A percentile compares a stretch with the other conserved stretches of the same genome.
These are phyloP conservation scores for Coniochaeta pulveracea DNA, from an alignment of 2,329 filamentous ascomycete genomes.

Conservation along the genomic window DNA sequence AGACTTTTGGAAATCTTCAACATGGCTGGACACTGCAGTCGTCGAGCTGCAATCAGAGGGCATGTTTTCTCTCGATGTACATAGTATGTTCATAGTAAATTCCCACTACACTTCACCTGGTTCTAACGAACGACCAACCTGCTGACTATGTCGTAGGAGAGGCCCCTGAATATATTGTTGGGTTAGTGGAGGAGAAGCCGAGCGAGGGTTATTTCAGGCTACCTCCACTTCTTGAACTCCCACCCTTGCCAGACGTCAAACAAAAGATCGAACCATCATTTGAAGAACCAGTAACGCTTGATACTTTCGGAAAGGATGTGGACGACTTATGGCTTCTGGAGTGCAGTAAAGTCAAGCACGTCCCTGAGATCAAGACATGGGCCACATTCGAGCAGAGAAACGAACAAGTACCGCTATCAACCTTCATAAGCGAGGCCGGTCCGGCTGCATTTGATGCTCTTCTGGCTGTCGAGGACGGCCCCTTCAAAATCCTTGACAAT, in stretches of 20 bases:
- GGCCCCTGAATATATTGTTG: neutral
- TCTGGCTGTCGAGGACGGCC: slow-evolving; percentile 29
- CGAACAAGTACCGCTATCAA: slow-evolving; percentile 23
- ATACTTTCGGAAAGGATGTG: slow-evolving; percentile 7
- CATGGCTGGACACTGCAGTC: slow-evolving; percentile 26
- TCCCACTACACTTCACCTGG: too few relatives aligned
- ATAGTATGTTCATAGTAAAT: too few relatives aligned
- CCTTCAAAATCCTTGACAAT: slow-evolving; percentile 23
- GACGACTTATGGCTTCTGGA: slow-evolving; percentile 38
- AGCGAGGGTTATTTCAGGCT: slow-evolving; percentile 31
- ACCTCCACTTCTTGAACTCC: slow-evolving; percentile 17
- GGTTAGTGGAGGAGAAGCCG: slow-evolving; percentile 1
- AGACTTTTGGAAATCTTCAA: slow-evolving; percentile 46
- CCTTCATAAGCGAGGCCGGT: slow-evolving; percentile 60
- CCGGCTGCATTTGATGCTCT: slow-evolving; percentile 55
- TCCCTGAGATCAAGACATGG: slow-evolving; percentile 52
- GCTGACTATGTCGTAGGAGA: slow-evolving; percentile 1
- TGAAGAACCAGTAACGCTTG: slow-evolving; percentile 4
- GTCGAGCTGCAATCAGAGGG: slow-evolving; percentile 12
- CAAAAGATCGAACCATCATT: neutral
- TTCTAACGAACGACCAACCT: slow-evolving; percentile 4
- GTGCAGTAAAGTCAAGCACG: slow-evolving; percentile 17
- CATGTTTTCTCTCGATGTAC: slow-evolving; percentile 33
- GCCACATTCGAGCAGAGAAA: slow-evolving; percentile 45
- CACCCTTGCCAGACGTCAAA: slow-evolving; percentile 6